Evolutionary conservation across 2,329 filamentous ascomycete species (phyloP), one percentile per base, ranked within the genome.

Genomic region (Ophiobolus disseminans): DNA sequence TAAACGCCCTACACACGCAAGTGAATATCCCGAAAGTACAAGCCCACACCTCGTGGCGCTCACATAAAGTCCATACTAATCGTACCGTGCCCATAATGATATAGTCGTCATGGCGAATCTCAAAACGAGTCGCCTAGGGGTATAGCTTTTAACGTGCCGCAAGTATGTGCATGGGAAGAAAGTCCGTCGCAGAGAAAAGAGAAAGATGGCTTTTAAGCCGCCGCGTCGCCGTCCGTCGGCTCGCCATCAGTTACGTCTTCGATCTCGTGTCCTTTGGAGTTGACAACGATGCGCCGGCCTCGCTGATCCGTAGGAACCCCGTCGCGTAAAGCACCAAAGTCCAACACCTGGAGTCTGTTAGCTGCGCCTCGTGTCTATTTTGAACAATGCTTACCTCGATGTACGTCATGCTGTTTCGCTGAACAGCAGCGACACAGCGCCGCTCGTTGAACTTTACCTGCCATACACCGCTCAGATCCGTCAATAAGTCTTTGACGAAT

Each of bases 381-480:
- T 34, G 8, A 11, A 26, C n/a, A 5, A 25, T 14, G 22, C 50
- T 45, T 58, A 78, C 94, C 85, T 99, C 94, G 49, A 99, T 91
- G 73, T 96, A 99, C 16, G 94, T 99, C 63, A 96, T 76, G 64
- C 86, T 87, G 58, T 96, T 91, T 46, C 94, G 85, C 78, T 99
- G 94, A 47, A 99, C 94, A 35, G 94, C 94, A 50, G 94, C 94
- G 48, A 99, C 94, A 72, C 94, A 99, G 71, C 93, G 84, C 60
- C 94, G 83, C 69, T 95, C 91, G 66, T 99, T 92, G 76, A 99
- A 99, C 66, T 94, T 94, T 65, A 99, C 94, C 77, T 99, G 94
- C 94, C 94, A 99, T 6, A 99, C 94, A n/a, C 93, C 92, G 60
- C 88, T 93, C 26, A 99, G 81, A 66, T 97, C 92, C 11, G 91